Conservation (phyloP, 345 rosid genomes). For the Brassica incana region DNA sequence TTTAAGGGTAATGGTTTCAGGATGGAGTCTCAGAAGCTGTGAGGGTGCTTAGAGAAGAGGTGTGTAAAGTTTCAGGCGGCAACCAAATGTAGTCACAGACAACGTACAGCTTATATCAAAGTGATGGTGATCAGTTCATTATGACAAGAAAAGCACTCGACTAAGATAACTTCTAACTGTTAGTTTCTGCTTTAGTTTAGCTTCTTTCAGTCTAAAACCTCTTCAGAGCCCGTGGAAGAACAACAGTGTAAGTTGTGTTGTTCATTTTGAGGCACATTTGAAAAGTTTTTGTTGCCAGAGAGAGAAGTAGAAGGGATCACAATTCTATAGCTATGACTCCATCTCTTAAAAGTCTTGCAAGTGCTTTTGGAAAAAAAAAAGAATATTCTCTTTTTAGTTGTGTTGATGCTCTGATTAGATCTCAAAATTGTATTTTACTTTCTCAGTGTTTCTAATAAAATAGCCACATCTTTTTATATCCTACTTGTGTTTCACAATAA, state of each 20-base stretch:
- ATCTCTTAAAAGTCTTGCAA: no score
- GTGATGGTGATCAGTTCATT: slow-evolving; percentile 8
- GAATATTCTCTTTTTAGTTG: slow-evolving; percentile 3
- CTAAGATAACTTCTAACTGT: no score
- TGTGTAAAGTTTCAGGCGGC: slow-evolving; percentile 34
- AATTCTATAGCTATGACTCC: slow-evolving; percentile 8
- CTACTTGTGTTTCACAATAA: background rate
- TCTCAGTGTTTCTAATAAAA: slow-evolving; percentile 24
- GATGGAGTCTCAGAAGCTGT: slow-evolving; percentile 85
- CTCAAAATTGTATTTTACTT: slow-evolving; percentile 3
- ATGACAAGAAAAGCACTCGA: no score
- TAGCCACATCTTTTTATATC: slow-evolving; percentile 11
- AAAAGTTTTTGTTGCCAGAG: slow-evolving; percentile 38
- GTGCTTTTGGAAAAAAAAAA: background rate
- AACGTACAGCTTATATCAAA: slow-evolving; percentile 5
- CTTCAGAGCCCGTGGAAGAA: background rate
- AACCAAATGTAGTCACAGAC: background rate
- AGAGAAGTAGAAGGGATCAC: slow-evolving; percentile 20
- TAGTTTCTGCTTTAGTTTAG: no score
- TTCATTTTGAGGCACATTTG: slow-evolving; percentile 27
- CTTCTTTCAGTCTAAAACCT: background rate
- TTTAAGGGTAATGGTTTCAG: slow-evolving; percentile 41
- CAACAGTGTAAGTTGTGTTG: slow-evolving; percentile 28
- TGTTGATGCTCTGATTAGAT: slow-evolving; percentile 22
- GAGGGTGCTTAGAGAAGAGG: slow-evolving; percentile 61